Evolutionary conservation across 176 grass and related monocot genomes (phyloP).

Genomic region (Aegilops bicornis): DNA sequence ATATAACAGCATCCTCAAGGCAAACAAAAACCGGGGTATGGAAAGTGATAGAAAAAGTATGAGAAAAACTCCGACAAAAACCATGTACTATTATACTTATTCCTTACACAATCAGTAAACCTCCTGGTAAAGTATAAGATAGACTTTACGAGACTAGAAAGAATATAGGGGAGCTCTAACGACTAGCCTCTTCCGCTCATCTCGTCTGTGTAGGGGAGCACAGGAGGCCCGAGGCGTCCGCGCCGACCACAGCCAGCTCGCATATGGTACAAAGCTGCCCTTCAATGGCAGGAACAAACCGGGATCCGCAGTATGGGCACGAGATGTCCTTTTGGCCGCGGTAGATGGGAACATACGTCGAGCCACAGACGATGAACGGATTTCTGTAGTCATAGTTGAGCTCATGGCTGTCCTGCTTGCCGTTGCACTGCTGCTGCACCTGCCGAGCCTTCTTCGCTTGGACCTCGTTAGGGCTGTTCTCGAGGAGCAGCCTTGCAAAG

Average conservation of each 20-base stretch:
- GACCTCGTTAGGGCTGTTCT: slow-evolving; percentile 66
- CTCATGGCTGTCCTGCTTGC: slow-evolving; percentile 54
- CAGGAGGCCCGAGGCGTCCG: slow-evolving; percentile 88
- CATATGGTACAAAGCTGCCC: slow-evolving; percentile 94
- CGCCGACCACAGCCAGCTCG: slow-evolving; percentile 70
- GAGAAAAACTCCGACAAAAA: slow-evolving; percentile 34
- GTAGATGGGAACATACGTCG: slow-evolving; percentile 89
- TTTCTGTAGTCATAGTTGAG: slow-evolving; percentile 96
- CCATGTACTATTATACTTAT: slow-evolving; percentile 71
- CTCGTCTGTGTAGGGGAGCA: slow-evolving; percentile 85
- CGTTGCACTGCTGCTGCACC: slow-evolving; percentile 64
- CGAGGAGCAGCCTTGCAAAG: slow-evolving; percentile 89
- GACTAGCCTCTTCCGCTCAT: slow-evolving; percentile 44
- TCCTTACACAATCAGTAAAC: slow-evolving; percentile 62
- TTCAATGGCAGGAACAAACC: slow-evolving; percentile 62
- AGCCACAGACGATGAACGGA: slow-evolving; percentile 88
- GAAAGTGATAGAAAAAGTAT: background rate
- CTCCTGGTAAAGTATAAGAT: slow-evolving; percentile 39
- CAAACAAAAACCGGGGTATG: slow-evolving; percentile 27
- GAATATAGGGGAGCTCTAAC: slow-evolving; percentile 44
- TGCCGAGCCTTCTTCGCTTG: slow-evolving; percentile 85
- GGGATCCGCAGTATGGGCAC: slow-evolving; percentile 79
- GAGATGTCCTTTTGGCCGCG: slow-evolving; percentile 92
- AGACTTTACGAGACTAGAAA: slow-evolving; percentile 37
- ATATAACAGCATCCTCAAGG: slow-evolving; percentile 40